Conservation (phyloP, 2,329 filamentous ascomycete genomes). For the Leptographium galeiforme region DNA sequence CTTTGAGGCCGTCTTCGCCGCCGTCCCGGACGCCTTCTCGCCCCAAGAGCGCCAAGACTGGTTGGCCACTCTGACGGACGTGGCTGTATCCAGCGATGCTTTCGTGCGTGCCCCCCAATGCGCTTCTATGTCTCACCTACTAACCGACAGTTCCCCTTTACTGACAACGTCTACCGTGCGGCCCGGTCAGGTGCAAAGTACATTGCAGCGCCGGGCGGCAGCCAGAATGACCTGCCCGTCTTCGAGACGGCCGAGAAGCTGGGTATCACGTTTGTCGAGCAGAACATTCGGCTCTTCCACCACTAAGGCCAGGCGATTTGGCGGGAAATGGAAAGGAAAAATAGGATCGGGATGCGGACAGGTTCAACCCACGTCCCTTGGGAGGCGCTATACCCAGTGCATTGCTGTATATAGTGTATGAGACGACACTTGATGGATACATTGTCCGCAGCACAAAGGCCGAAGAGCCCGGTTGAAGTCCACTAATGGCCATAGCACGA, state of each 20-base stretch:
- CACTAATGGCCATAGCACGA: no score
- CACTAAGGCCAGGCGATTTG: conserved; percentile 43
- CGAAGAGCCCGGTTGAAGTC: no score
- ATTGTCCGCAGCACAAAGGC: no score
- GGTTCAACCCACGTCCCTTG: not conserved
- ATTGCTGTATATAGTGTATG: not conserved
- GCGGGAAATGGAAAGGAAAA: not conserved
- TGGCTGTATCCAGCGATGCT: conserved; percentile 84
- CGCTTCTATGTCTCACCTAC: not conserved
- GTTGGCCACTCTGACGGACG: conserved; percentile 67
- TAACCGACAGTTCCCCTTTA: conserved; percentile 71
- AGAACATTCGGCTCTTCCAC: conserved; percentile 88
- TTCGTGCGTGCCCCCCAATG: conserved; percentile 51
- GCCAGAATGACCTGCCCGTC: conserved; percentile 69
- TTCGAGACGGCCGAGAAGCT: conserved; percentile 86
- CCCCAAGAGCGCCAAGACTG: conserved; percentile 73
- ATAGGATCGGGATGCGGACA: not conserved
- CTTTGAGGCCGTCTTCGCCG: conserved; percentile 83
- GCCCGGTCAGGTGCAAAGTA: conserved; percentile 85
- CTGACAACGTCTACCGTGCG: conserved; percentile 92
- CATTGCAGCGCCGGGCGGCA: conserved; percentile 84
- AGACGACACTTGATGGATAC: not conserved
- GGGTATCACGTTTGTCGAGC: conserved; percentile 88
- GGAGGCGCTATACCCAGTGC: not conserved
- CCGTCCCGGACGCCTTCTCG: conserved; percentile 72